Evolutionary conservation across 2,329 filamentous ascomycete species (phyloP).

Genomic region (Aspergillus sp.): DNA sequence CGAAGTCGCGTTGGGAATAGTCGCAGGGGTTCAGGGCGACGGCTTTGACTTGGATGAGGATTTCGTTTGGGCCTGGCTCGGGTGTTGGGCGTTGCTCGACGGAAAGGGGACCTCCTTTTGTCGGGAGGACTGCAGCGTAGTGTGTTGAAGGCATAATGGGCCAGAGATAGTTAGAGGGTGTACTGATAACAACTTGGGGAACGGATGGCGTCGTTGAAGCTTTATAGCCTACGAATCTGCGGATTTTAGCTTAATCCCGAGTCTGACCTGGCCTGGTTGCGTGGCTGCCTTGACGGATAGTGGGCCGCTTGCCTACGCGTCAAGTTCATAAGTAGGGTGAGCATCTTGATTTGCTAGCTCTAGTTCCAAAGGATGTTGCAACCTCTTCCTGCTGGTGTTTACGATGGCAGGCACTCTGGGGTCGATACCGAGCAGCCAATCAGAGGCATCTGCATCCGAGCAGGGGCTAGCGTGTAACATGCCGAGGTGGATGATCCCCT

Average conservation of each 20-base stretch:
- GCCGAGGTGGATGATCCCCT: neutral
- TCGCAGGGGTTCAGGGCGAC: conserved; percentile 51
- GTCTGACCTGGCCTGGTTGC: too few species aligned
- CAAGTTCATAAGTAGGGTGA: too few species aligned
- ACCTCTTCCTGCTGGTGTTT: too few species aligned
- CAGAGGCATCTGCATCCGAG: conserved; percentile 27
- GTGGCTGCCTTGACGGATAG: too few species aligned
- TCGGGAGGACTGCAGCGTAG: conserved; percentile 22
- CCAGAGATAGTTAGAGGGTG: too few species aligned
- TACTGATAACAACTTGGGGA: too few species aligned
- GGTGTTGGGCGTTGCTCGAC: conserved; percentile 29
- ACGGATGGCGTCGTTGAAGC: too few species aligned
- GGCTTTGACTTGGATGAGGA: conserved; percentile 48
- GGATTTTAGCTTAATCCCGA: too few species aligned
- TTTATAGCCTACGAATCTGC: too few species aligned
- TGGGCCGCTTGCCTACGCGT: too few species aligned
- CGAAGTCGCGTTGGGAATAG: conserved; percentile 28
- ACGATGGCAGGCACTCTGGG: neutral
- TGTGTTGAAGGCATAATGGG: conserved; percentile 4
- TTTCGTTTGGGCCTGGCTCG: conserved; percentile 39
- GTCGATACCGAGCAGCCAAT: conserved; percentile 26
- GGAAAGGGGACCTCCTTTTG: conserved; percentile 19
- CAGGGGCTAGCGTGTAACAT: conserved; percentile 21
- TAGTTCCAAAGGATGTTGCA: too few species aligned
- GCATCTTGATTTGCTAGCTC: too few species aligned